Base-by-base conservation (phyloP, 208 protist genomes). In the Trypanosoma caninum region DNA sequence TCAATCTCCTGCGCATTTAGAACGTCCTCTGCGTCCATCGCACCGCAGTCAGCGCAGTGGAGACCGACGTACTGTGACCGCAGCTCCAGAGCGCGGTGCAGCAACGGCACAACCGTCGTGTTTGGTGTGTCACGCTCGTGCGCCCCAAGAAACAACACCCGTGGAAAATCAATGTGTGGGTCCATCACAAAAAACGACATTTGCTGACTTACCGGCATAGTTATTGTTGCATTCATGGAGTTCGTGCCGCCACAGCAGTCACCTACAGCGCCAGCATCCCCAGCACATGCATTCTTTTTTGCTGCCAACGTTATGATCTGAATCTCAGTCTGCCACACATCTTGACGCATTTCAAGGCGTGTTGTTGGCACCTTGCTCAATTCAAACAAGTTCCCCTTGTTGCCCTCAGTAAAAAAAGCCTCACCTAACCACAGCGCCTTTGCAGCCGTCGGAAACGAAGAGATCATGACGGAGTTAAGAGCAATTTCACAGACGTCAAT, bases 401-500 rank as follows among this genome's bases (percentile, higher is more conserved):
- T 76, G 23, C 78, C 82, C 3, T 89, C 80, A 16, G 46, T 40
- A 38, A 85, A 37, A 38, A 85, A 84, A 5, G 59, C 55, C n/a
- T 89, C 75, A 10, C 91, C 91, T 3, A 97, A 35, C 84, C 85
- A 93, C 34, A 22, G 54, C 16, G 52, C 45, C 59, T 90, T 90
- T 4, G 67, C 58, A 0, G 69, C 72, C 13, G 78, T 42, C 9
- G 79, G 57, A 74, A 94, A 97, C 31, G 80, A 74, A 0, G 87
- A 95, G 42, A 90, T 86, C 45, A 87, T 68, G 25, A 95, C 91
- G 0, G 78, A 89, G 69, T 95, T 91, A 27, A 89, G 65, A 14
- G 83, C 79, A 34, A 97, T 69, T 73, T 97, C 91, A 47, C 87
- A 87, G 11, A 94, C 48, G 64, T 97, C 91, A 18, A 79, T 82